A percentile compares a stretch with the other conserved stretches of the same genome.
These are phyloP conservation scores for Neospermospora avenae DNA, from an alignment of 2,329 filamentous ascomycete genomes.

Conservation along the genomic window DNA sequence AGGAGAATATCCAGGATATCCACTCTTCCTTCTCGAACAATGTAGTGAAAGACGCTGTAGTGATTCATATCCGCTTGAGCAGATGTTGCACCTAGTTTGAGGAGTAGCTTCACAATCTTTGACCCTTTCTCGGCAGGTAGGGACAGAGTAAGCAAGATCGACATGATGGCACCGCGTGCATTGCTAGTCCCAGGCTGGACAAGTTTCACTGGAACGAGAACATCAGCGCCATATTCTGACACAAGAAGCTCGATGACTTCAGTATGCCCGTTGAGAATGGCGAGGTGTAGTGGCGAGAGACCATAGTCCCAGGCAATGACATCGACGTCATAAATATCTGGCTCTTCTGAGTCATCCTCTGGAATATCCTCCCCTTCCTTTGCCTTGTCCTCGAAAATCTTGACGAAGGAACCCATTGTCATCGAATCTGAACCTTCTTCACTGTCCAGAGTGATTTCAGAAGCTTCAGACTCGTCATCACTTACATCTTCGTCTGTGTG, in stretches of 20 bases:
- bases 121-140: constrained; percentile 62
- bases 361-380: constrained; percentile 46
- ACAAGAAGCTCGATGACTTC: constrained; percentile 68
- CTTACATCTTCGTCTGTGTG: constrained; percentile 36
- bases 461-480: constrained; percentile 38
- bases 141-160: constrained; percentile 63
- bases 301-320: constrained; percentile 76
- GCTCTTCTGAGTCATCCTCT: constrained; percentile 61
- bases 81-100: constrained; percentile 68
- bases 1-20: constrained; percentile 49
- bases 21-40: constrained; percentile 49
- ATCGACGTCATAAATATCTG: constrained; percentile 78
- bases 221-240: constrained; percentile 72
- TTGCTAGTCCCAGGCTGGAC: constrained; percentile 34
- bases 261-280: constrained; percentile 69
- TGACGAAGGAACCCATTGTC: constrained; percentile 72
- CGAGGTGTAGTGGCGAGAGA: constrained; percentile 72
- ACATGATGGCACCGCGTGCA: constrained; percentile 60
- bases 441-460: constrained; percentile 29
- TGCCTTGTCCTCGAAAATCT: constrained; percentile 51
- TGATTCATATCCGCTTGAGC: constrained; percentile 67
- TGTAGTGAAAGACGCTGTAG: constrained; percentile 64
- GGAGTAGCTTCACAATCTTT: constrained; percentile 60
- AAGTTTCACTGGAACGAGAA: constrained; percentile 67
- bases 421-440: constrained; percentile 42